Evolutionary conservation across 2,329 filamentous ascomycete species (phyloP).

Genomic region (Fusarium globosum): DNA sequence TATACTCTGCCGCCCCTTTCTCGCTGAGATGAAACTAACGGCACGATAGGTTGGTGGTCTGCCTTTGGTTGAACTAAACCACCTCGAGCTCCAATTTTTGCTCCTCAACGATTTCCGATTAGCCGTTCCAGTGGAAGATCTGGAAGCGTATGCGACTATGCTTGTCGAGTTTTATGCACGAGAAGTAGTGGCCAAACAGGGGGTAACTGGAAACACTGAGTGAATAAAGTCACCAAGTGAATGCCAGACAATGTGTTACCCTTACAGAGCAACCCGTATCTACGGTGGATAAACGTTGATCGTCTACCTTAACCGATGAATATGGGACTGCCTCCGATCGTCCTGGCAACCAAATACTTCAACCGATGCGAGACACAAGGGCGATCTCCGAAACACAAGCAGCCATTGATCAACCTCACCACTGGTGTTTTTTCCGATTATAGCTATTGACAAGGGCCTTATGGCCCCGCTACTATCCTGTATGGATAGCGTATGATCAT

Average conservation of each 20-base stretch:
- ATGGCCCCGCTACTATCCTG: neutral
- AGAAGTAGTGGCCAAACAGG: slow-evolving; percentile 72
- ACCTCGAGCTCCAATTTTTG: slow-evolving; percentile 95
- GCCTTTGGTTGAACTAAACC: slow-evolving; percentile 91
- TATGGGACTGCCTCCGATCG: neutral
- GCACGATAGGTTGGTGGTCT: slow-evolving; percentile 86
- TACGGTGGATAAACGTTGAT: neutral
- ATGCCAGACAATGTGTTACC: neutral
- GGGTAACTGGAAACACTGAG: slow-evolving; percentile 28
- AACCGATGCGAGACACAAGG: slow-evolving; percentile 18
- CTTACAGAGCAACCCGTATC: slow-evolving; percentile 4
- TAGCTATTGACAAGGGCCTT: slow-evolving; percentile 1
- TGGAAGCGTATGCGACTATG: slow-evolving; percentile 98
- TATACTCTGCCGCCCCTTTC: neutral
- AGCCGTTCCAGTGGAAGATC: slow-evolving; percentile 90
- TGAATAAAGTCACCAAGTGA: slow-evolving; percentile 24
- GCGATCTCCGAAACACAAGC: slow-evolving; percentile 1
- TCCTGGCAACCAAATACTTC: neutral
- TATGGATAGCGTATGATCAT: slow-evolving; percentile 1
- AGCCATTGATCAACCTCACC: neutral
- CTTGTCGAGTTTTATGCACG: slow-evolving; percentile 96
- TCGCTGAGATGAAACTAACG: slow-evolving; percentile 18
- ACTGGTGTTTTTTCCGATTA: neutral
- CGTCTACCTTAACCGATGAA: neutral
- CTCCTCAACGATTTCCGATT: slow-evolving; percentile 96